Conservation (phyloP, 2,329 filamentous ascomycete species). For the Fusarium mangiferae region DNA sequence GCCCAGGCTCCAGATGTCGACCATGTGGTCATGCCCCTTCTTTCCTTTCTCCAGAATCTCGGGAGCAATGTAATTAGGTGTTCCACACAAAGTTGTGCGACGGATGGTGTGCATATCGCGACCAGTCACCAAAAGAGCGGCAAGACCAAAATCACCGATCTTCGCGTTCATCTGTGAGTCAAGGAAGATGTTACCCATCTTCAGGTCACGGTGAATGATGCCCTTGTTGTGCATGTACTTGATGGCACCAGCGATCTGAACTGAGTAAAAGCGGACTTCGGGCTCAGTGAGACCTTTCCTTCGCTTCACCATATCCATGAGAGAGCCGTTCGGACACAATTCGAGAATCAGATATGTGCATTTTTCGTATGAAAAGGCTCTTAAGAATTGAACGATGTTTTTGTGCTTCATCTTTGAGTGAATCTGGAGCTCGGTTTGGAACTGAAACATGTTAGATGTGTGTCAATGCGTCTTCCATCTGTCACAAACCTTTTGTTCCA, state of each 20-base stretch:
- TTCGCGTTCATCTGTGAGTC: constrained; percentile 97
- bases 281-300: constrained; percentile 91
- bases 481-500: constrained; percentile 79
- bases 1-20: constrained; percentile 97
- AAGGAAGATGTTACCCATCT: constrained; percentile 98
- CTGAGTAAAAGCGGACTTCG: constrained; percentile 91
- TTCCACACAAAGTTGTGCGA: constrained; percentile 93
- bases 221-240: constrained; percentile 97
- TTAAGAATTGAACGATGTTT: constrained; percentile 94
- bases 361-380: constrained; percentile 89
- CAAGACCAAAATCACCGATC: constrained; percentile 95
- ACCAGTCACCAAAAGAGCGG: constrained; percentile 89
- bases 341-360: constrained; percentile 96
- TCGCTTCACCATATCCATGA: constrained; percentile 98
- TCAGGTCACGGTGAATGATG: constrained; percentile 95
- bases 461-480: not conserved
- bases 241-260: constrained; percentile 95
- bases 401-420: constrained; percentile 97
- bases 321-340: constrained; percentile 91
- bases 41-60: constrained; percentile 95
- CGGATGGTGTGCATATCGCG: constrained; percentile 87
- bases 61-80: constrained; percentile 97
- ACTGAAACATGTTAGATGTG: constrained; percentile 54
- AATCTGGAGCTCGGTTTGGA: constrained; percentile 90
- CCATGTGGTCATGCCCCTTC: constrained; percentile 96